Percentiles rank a stretch among this genome's conserved stretches.
Evolutionary conservation across 1,284 basidiomycete species (phyloP).

Genomic region (Vanrija pseudolonga): DNA sequence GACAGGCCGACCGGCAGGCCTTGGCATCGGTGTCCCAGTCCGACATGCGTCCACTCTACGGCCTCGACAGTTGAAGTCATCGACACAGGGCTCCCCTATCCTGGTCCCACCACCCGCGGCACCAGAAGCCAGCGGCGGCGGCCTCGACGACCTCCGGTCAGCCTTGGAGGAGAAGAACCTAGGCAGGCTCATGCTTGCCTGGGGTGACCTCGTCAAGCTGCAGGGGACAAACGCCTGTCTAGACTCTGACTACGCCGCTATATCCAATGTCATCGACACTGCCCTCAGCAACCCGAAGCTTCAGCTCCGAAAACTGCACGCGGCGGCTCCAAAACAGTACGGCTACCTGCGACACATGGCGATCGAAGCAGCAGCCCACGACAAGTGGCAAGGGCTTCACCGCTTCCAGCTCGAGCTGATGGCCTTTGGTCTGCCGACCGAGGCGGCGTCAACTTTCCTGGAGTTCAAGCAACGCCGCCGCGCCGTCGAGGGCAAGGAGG

Average conservation of each 20-base stretch:
- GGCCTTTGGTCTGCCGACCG: conserved; percentile 12
- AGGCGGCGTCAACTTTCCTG: conserved; percentile 8
- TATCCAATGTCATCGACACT: conserved; percentile 12
- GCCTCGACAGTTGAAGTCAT: no score
- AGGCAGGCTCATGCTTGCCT: conserved; percentile 3
- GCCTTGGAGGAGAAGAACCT: neutral
- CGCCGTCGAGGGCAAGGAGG: conserved; percentile 16
- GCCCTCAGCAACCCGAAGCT: neutral
- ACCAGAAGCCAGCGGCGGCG: no score
- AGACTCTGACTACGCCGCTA: conserved; percentile 1
- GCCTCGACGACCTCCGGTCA: conserved; percentile 2
- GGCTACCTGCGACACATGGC: conserved; percentile 19
- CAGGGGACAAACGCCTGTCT: conserved; percentile 1
- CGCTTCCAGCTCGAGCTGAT: conserved; percentile 21
- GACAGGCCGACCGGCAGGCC: no score
- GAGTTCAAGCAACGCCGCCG: conserved; percentile 16
- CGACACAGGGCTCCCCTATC: no score
- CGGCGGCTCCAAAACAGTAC: conserved; percentile 8
- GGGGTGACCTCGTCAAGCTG: conserved; percentile 12
- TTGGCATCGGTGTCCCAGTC: no score
- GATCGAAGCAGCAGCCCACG: conserved; percentile 24
- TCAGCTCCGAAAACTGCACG: conserved; percentile 4
- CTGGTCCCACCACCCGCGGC: no score
- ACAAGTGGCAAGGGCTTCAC: conserved; percentile 19
- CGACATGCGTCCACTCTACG: no score